These are phyloP conservation scores for Mangifera indica DNA, from an alignment of 345 rosid species.

Conservation along the genomic window DNA sequence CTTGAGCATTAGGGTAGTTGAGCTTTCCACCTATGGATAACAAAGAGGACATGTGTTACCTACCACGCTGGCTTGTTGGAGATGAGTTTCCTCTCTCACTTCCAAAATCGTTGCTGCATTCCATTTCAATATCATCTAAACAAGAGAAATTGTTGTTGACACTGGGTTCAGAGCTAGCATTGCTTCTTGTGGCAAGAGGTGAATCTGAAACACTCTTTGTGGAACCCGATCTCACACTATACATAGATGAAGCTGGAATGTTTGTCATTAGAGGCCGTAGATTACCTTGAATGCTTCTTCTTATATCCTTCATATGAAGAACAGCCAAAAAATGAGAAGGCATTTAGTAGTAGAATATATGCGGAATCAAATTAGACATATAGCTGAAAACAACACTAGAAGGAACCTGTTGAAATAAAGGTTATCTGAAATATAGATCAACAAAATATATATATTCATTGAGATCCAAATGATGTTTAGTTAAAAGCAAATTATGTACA, in stretches of 20 bases:
- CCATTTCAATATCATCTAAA: constrained; percentile 55
- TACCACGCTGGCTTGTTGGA: constrained; percentile 38
- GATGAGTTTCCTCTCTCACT: constrained; percentile 53
- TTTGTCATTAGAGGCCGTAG: constrained; percentile 65
- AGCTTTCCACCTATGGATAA: not conserved
- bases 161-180: constrained; percentile 71
- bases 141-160: constrained; percentile 55
- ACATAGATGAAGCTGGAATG: constrained; percentile 75
- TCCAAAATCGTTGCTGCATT: constrained; percentile 41
- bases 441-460: not conserved
- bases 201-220: constrained; percentile 63
- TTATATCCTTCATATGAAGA: constrained; percentile 58
- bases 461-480: constrained; percentile 19
- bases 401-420: not conserved
- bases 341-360: not conserved
- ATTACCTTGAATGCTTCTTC: constrained; percentile 63
- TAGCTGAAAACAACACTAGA: not conserved
- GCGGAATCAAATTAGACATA: not conserved
- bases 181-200: constrained; percentile 77
- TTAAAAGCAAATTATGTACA: constrained; percentile 1
- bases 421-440: not conserved
- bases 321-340: not conserved
- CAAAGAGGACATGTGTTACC: constrained; percentile 10
- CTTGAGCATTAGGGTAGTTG: constrained; percentile 10
- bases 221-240: constrained; percentile 65